Evolutionary conservation across 805 yeast genomes (phyloP).

Genomic region (Lipomyces kockii): DNA sequence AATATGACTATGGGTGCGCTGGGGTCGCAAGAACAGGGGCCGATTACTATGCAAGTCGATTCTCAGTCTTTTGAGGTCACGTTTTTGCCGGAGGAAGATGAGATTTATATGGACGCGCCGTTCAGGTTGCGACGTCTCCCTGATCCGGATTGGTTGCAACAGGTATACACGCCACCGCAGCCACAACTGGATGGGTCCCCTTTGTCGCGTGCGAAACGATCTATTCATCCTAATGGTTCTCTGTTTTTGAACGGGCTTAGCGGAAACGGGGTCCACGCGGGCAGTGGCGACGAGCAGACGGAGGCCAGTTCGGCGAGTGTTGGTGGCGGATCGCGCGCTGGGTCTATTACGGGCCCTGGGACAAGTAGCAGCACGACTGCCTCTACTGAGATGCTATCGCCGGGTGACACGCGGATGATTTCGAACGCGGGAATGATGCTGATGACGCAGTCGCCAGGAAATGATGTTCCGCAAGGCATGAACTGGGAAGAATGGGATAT

Average conservation of each 20-base stretch:
- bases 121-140: constrained; percentile 26
- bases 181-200: background rate
- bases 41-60: constrained; percentile 5
- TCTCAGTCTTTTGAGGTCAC: constrained; percentile 4
- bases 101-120: constrained; percentile 33
- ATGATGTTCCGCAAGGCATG: constrained; percentile 22
- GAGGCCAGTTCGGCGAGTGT: background rate
- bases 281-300: background rate
- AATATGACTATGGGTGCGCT: background rate
- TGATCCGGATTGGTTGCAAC: constrained; percentile 27
- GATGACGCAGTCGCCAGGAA: constrained; percentile 26
- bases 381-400: constrained; percentile 8
- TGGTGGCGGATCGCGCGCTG: background rate
- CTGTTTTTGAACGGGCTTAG: background rate
- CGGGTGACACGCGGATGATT: constrained; percentile 7
- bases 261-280: background rate
- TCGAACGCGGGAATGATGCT: constrained; percentile 22
- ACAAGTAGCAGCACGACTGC: background rate
- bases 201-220: background rate
- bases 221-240: background rate
- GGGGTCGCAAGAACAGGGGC: background rate
- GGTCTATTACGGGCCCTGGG: background rate
- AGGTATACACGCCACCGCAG: constrained; percentile 2
- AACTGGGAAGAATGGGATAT: constrained; percentile 34
- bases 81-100: constrained; percentile 35